Conservation (phyloP, 1,139 yeast species). For the Hansenula sp. region DNA sequence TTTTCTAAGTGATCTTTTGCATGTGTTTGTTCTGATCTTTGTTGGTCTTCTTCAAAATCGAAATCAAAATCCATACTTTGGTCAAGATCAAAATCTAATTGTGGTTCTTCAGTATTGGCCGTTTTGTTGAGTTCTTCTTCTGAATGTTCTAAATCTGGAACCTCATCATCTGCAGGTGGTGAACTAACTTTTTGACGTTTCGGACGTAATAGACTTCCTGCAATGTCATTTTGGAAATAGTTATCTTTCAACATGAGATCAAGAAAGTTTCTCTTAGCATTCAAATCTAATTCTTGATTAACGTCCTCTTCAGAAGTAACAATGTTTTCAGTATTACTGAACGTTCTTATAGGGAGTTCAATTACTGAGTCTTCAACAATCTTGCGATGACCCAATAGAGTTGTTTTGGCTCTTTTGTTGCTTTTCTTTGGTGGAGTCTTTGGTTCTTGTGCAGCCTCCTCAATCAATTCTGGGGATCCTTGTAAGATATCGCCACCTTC, state of each 20-base stretch:
- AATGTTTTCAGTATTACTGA: constrained; percentile 12
- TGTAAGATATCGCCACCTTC: not conserved
- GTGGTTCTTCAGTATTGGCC: constrained; percentile 17
- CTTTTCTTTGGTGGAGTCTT: constrained; percentile 5
- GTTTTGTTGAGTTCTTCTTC: constrained; percentile 10
- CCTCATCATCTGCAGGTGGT: constrained; percentile 12
- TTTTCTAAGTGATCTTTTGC: constrained; percentile 10
- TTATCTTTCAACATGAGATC: constrained; percentile 10
- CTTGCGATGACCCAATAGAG: constrained; percentile 14
- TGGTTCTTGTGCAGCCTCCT: constrained; percentile 6
- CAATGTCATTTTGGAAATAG: constrained; percentile 15
- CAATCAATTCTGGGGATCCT: constrained; percentile 16
- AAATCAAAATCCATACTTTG: constrained; percentile 12
- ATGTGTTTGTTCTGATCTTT: not conserved
- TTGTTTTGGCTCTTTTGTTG: not conserved
- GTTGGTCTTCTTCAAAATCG: constrained; percentile 7
- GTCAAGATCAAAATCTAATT: constrained; percentile 9
- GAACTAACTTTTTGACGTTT: constrained; percentile 18
- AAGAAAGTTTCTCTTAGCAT: constrained; percentile 11
- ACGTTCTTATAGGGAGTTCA: constrained; percentile 19
- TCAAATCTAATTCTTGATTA: constrained; percentile 7
- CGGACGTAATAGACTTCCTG: constrained; percentile 12
- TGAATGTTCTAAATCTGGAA: constrained; percentile 20
- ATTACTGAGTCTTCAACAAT: constrained; percentile 18
- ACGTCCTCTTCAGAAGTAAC: not conserved